Evolutionary conservation across 371 early-diverging fungal genomes (phyloP).

Genomic region (Rhizopus delemar): DNA sequence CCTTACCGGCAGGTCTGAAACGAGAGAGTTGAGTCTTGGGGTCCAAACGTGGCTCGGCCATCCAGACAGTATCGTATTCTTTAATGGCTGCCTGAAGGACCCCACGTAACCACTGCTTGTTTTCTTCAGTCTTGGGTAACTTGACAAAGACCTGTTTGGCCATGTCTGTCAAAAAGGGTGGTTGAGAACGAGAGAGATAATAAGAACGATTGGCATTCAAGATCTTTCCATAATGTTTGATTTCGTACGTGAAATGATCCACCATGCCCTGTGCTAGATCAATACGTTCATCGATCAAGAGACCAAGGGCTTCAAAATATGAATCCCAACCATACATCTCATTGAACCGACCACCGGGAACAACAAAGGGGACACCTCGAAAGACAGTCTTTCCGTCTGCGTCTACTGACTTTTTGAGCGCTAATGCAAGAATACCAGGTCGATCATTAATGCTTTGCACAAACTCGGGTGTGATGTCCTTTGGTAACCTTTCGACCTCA

Average conservation of each 20-base stretch:
- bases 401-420: conserved; percentile 58
- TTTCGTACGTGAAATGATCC: conserved; percentile 90
- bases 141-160: conserved; percentile 66
- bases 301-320: conserved; percentile 88
- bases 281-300: conserved; percentile 75
- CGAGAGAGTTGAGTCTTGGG: conserved; percentile 69
- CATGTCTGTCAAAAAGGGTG: conserved; percentile 96
- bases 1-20: conserved; percentile 81
- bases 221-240: conserved; percentile 93
- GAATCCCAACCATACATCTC: conserved; percentile 98
- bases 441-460: conserved; percentile 81
- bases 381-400: conserved; percentile 49
- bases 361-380: conserved; percentile 86
- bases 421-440: conserved; percentile 86
- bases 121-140: conserved; percentile 43
- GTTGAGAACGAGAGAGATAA: conserved; percentile 91
- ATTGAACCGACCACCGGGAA: conserved; percentile 95
- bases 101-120: conserved; percentile 69
- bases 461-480: conserved; percentile 81
- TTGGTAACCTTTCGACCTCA: conserved; percentile 77
- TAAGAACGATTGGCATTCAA: conserved; percentile 94
- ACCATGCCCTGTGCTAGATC: conserved; percentile 90
- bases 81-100: conserved; percentile 76
- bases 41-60: conserved; percentile 74
- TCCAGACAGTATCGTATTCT: conserved; percentile 90